Base-by-base conservation (phyloP, 2,329 filamentous ascomycete species). In the Trichoderma asperellum region DNA sequence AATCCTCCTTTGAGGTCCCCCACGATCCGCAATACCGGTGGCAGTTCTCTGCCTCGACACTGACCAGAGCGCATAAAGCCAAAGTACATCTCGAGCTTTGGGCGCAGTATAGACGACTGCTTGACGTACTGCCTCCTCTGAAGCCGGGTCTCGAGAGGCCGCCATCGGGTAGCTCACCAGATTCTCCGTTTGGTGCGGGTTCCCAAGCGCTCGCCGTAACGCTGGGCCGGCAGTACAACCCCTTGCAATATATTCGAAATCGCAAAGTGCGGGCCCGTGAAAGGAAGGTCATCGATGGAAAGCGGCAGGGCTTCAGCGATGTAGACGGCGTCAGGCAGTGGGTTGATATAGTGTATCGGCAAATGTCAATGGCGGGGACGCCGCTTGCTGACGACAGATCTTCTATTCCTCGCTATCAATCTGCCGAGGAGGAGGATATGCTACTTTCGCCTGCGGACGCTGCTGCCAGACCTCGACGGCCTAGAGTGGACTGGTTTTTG, bases 191-290 rank as follows among this genome's bases (percentile, higher is more conserved):
- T 64, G 73, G 71, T 29, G 18, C 57, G 1, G 72, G 72, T 24
- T 72, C 70, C 5, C 69, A 73, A 37, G 82, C 74, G 65, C 78
- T 69, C 70, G 78, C 67, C 78, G 79, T 71, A 62, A 81, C 73
- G 69, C 78, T 90, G 8, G 91, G 92, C 5, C 89, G 94, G 64
- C 81, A 84, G 2, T 98, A 98, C 77, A 97, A 99, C 77, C 96
- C 95, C 5, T 81, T 99, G 29, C 96, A 98, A 79, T 93, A 93
- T 74, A 92, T 98, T 68, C 90, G 96, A 24, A 98, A 99, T 76
- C 88, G 95, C 59, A 95, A 94, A 77, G 87, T 96, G 14, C 87
- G 96, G 71, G 91, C 91, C 32, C 87, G 94, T 18, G 92, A 96
- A 80, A 88, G 92, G 52, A 90, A 87, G 72, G 81, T 86, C 0